Percentiles rank a stretch among this genome's conserved stretches.
Evolutionary conservation across 345 rosid species (phyloP).

Genomic region (Gossypium ekmanianum): DNA sequence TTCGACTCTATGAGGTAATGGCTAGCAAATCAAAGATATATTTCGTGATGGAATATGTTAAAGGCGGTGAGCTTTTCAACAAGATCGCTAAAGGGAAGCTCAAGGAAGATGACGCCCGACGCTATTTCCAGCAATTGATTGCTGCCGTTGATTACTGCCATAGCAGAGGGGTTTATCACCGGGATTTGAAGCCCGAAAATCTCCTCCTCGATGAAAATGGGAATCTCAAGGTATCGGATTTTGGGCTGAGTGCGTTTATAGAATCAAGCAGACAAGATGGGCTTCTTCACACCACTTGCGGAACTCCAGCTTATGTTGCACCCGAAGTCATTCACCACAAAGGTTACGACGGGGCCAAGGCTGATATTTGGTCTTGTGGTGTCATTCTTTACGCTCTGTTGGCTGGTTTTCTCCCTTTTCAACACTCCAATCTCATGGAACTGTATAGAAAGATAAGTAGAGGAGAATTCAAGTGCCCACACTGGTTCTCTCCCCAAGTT

Average conservation of each 20-base stretch:
- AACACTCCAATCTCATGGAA: slow-evolving; percentile 58
- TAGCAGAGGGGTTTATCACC: slow-evolving; percentile 80
- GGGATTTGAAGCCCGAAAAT: slow-evolving; percentile 87
- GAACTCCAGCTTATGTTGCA: slow-evolving; percentile 89
- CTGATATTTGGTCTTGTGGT: slow-evolving; percentile 90
- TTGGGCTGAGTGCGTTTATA: slow-evolving; percentile 61
- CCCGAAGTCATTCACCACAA: slow-evolving; percentile 72
- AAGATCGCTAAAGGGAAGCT: slow-evolving; percentile 68
- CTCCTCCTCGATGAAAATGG: slow-evolving; percentile 73
- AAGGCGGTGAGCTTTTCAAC: slow-evolving; percentile 78
- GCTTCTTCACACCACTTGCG: slow-evolving; percentile 83
- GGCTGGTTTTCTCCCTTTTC: slow-evolving; percentile 79
- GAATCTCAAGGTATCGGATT: slow-evolving; percentile 66
- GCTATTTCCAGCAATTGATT: slow-evolving; percentile 69
- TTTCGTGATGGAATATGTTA: slow-evolving; percentile 69
- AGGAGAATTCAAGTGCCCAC: slow-evolving; percentile 73
- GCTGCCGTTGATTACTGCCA: slow-evolving; percentile 81
- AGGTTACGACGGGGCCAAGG: slow-evolving; percentile 78
- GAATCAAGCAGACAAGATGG: slow-evolving; percentile 66
- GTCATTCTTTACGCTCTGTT: slow-evolving; percentile 67
- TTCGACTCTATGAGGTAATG: slow-evolving; percentile 80
- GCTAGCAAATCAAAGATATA: slow-evolving; percentile 81
- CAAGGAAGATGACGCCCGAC: slow-evolving; percentile 62
- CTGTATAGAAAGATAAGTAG: slow-evolving; percentile 59
- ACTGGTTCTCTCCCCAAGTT: slow-evolving; percentile 68